Conservation (phyloP, 805 yeast genomes). For the Candida loeiensis region DNA sequence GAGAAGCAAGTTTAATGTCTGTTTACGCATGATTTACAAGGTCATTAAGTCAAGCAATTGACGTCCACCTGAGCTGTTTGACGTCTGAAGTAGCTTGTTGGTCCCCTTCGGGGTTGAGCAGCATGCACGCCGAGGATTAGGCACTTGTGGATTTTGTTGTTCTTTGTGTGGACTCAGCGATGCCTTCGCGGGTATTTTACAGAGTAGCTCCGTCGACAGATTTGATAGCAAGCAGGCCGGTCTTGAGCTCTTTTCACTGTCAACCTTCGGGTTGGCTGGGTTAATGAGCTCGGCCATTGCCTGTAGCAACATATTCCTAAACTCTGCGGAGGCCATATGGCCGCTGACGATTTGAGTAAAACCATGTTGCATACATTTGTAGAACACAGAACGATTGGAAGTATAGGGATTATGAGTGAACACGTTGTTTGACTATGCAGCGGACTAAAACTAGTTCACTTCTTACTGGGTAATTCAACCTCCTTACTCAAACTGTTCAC, state of each 20-base stretch:
- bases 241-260: conserved; percentile 51
- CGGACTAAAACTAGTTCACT: too few species aligned
- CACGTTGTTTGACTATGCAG: too few species aligned
- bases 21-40: conserved; percentile 8
- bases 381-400: not conserved
- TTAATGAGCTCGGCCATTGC: conserved; percentile 60
- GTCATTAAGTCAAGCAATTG: conserved; percentile 17
- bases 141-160: conserved; percentile 15
- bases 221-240: conserved; percentile 69
- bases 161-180: conserved; percentile 9
- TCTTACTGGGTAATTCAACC: too few species aligned
- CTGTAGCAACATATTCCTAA: conserved; percentile 98
- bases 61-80: conserved; percentile 19
- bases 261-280: conserved; percentile 16
- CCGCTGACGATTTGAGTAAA: conserved; percentile 98
- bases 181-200: conserved; percentile 49
- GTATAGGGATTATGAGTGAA: too few species aligned
- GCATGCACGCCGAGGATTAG: conserved; percentile 16
- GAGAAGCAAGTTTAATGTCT: conserved; percentile 53
- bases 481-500: too few species aligned
- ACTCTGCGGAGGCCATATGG: conserved; percentile 93
- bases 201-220: conserved; percentile 98
- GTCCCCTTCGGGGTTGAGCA: conserved; percentile 57
- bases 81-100: conserved; percentile 22
- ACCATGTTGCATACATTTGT: conserved; percentile 95